Percentiles rank a stretch among this genome's conserved stretches.
These are phyloP conservation scores for Aureobasidium uvarum DNA, from an alignment of 2,329 filamentous ascomycete genomes.

Conservation along the genomic window DNA sequence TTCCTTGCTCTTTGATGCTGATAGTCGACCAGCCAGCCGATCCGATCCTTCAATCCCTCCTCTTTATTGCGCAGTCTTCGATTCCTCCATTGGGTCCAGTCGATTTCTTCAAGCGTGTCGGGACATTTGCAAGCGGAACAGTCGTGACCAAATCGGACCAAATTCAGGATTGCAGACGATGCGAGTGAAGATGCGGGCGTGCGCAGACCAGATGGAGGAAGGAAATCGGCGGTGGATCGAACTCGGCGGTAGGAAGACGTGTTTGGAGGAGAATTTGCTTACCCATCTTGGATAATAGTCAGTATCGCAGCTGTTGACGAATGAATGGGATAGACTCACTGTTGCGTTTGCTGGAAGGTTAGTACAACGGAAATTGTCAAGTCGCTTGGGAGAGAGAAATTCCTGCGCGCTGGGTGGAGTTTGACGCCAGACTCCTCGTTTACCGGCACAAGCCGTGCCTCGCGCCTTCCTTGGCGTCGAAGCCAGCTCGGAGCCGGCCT, in stretches of 20 bases:
- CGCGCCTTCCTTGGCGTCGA: not conserved
- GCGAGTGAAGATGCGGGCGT: slow-evolving; percentile 11
- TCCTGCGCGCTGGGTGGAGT: slow-evolving; percentile 19
- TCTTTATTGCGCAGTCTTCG: slow-evolving; percentile 8
- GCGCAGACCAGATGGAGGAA: slow-evolving; percentile 11
- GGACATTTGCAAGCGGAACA: slow-evolving; percentile 9
- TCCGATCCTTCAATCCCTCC: slow-evolving; percentile 16
- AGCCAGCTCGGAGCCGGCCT: not conserved
- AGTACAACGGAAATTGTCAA: slow-evolving; percentile 26
- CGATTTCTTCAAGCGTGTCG: not conserved
- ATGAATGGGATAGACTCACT: slow-evolving; percentile 14
- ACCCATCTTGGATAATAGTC: slow-evolving; percentile 27
- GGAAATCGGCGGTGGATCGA: slow-evolving; percentile 9
- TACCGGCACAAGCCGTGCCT: slow-evolving; percentile 12
- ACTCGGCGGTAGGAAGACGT: slow-evolving; percentile 19
- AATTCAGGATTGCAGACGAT: slow-evolving; percentile 16
- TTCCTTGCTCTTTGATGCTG: slow-evolving; percentile 27
- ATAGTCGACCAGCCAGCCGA: slow-evolving; percentile 15
- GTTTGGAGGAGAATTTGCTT: slow-evolving; percentile 17
- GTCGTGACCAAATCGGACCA: slow-evolving; percentile 16
- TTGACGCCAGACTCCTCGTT: slow-evolving; percentile 9
- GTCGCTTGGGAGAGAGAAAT: slow-evolving; percentile 21
- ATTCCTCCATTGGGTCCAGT: not conserved
- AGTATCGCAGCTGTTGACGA: not conserved
- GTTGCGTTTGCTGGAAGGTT: slow-evolving; percentile 27